These are phyloP conservation scores for Tulasnella sp. DNA, from an alignment of 768 basidiomycete species.

Conservation along the genomic window DNA sequence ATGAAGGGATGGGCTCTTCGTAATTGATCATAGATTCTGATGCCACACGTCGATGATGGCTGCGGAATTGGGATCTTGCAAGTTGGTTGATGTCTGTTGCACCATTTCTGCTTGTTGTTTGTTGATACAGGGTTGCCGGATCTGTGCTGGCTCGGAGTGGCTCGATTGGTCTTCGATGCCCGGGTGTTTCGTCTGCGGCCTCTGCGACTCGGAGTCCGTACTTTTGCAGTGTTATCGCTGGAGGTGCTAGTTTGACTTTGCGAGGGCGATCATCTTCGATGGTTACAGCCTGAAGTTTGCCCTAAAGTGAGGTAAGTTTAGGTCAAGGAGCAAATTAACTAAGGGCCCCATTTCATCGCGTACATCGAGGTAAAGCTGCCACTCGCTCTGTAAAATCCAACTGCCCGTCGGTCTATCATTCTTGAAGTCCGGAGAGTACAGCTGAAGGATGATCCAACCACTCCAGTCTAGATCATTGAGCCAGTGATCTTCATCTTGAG, in stretches of 20 bases:
- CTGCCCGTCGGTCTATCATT: constrained; percentile 3
- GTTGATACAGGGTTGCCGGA: background rate
- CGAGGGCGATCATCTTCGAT: constrained; percentile 5
- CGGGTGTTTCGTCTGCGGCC: background rate
- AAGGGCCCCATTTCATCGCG: background rate
- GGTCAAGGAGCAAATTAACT: background rate
- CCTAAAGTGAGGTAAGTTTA: background rate
- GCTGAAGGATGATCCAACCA: constrained; percentile 8
- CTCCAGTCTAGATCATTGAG: background rate
- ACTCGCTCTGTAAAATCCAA: background rate
- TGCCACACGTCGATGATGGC: background rate
- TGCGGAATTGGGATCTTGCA: background rate
- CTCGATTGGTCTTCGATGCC: background rate
- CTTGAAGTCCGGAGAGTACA: constrained; percentile 24
- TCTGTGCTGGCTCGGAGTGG: background rate
- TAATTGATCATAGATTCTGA: background rate
- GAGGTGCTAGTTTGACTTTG: background rate
- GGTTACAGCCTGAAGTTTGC: constrained; percentile 2
- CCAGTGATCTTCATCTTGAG: constrained; percentile 1
- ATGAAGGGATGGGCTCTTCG: background rate
- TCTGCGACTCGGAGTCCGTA: background rate
- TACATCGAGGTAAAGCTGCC: constrained; percentile 19
- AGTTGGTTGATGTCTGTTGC: background rate
- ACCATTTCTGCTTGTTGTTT: background rate
- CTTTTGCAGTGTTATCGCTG: background rate